phyloP scores from a whole-genome alignment of 1,284 basidiomycete species.

The Neonothopanus nambi region DNA sequence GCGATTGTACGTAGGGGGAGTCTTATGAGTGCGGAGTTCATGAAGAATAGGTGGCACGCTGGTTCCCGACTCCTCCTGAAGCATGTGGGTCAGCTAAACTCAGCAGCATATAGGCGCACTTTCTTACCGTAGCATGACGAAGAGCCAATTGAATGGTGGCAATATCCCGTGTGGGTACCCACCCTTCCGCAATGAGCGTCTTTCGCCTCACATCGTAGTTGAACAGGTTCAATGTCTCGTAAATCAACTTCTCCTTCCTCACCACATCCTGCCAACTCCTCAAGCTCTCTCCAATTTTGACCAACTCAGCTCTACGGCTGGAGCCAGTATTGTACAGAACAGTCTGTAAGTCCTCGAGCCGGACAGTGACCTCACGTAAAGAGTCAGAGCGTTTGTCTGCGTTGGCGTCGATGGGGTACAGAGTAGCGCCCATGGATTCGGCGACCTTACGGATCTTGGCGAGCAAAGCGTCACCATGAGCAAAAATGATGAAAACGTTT shows the following conservation, averaged over 20 bases:
- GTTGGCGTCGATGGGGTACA: conserved; percentile 96
- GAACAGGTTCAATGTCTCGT: conserved; percentile 92
- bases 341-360: conserved; percentile 91
- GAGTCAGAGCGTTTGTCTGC: conserved; percentile 90
- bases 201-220: conserved; percentile 93
- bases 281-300: conserved; percentile 85
- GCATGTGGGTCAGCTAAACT: background rate
- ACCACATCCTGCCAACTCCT: conserved; percentile 94
- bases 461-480: conserved; percentile 91
- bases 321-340: conserved; percentile 90
- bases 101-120: conserved; percentile 15
- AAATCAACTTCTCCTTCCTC: conserved; percentile 93
- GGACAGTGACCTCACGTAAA: conserved; percentile 84
- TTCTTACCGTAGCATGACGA: conserved; percentile 86
- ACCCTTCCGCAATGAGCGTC: conserved; percentile 96
- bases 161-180: conserved; percentile 95
- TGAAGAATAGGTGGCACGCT: conserved; percentile 91
- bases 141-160: conserved; percentile 86
- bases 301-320: conserved; percentile 84
- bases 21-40: conserved; percentile 87
- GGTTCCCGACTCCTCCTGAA: conserved; percentile 95
- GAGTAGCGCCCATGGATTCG: conserved; percentile 96
- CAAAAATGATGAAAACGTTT: conserved; percentile 99
- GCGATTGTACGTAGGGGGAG: conserved; percentile 93
- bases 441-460: conserved; percentile 98